Evolutionary conservation across 495 filamentous ascomycete species (phyloP), one percentile per base, ranked within the genome.

Genomic region (Antarctomyces pellizariae): DNA sequence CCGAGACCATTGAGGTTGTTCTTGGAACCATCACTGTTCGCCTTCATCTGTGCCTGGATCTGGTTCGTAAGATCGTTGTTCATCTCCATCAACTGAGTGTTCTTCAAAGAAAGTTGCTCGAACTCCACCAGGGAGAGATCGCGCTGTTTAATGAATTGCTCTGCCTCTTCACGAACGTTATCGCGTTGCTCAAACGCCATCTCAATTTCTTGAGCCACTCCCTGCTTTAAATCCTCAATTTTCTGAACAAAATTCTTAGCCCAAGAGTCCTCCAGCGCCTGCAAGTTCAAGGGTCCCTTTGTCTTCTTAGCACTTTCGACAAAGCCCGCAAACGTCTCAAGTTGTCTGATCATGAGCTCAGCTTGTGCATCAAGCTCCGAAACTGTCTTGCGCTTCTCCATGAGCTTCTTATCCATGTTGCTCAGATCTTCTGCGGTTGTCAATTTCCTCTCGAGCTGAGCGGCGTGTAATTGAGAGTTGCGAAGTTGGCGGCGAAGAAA

Each of bases 1-100:
- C 82, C 86, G 5, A 95, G 60, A 7, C 84, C 89, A 39, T 80
- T 84, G 3, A 33, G 62, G 51, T 42, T 59, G 33, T 49, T 50
- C 42, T 46, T 67, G 36, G 49, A 49, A 21, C 50, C 64, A 34
- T 43, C 57, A 26, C 68, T 61, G 36, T 74, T 76, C 13, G 67
- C 61, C 51, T 89, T 86, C 56, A 91, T 89, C 11, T 82, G 64
- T 38, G 74, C 79, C 47, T 93, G 84, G 26, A 95, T 91, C 36
- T 80, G 74, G 41, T 91, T 77, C 3, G 86, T 80, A 17, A 99
- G 55, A 42, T 91, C 75, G 38, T 86, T 90, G 56, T 99, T 95
- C 43, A 92, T 52, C 43, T 93, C 80, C 22, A 75, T 72, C 29
- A 99, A 57, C 49, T 95, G 82, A 3, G 75, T 72, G 41, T 99